Percentiles rank a stretch among this genome's conserved stretches.
Conservation (phyloP, 2,329 filamentous ascomycete genomes). For the Westerdykella ornata region DNA sequence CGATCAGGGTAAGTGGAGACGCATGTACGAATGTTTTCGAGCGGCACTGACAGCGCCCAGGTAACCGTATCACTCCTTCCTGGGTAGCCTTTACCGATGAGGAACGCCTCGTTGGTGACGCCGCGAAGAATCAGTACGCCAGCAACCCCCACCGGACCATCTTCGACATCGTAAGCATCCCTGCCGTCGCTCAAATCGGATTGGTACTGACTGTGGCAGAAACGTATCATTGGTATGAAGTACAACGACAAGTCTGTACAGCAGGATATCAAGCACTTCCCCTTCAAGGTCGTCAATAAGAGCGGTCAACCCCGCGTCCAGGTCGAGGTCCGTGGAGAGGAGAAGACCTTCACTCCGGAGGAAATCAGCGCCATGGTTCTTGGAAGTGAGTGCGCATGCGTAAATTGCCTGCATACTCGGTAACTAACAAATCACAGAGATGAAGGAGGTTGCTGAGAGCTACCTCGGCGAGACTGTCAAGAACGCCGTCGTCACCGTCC, state of each 20-base stretch:
- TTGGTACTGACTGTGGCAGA: conserved; percentile 33
- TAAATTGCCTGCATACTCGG: background rate
- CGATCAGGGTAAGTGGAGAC: conserved; percentile 34
- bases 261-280: conserved; percentile 95
- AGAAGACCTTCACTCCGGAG: conserved; percentile 72
- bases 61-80: conserved; percentile 49
- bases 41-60: conserved; percentile 23
- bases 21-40: background rate
- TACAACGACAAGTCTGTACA: conserved; percentile 64
- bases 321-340: conserved; percentile 59
- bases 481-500: conserved; percentile 87
- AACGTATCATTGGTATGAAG: conserved; percentile 49
- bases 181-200: conserved; percentile 1
- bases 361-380: conserved; percentile 76
- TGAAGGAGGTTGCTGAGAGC: conserved; percentile 75
- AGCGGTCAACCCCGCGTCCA: conserved; percentile 82
- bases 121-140: conserved; percentile 48
- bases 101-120: conserved; percentile 93
- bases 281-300: conserved; percentile 88
- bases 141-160: conserved; percentile 46
- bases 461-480: conserved; percentile 78
- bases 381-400: conserved; percentile 44
- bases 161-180: conserved; percentile 38
- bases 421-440: conserved; percentile 43
- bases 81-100: conserved; percentile 97